These are phyloP conservation scores for Bipolaris oryzae DNA, from an alignment of 2,329 filamentous ascomycete species.

Conservation along the genomic window DNA sequence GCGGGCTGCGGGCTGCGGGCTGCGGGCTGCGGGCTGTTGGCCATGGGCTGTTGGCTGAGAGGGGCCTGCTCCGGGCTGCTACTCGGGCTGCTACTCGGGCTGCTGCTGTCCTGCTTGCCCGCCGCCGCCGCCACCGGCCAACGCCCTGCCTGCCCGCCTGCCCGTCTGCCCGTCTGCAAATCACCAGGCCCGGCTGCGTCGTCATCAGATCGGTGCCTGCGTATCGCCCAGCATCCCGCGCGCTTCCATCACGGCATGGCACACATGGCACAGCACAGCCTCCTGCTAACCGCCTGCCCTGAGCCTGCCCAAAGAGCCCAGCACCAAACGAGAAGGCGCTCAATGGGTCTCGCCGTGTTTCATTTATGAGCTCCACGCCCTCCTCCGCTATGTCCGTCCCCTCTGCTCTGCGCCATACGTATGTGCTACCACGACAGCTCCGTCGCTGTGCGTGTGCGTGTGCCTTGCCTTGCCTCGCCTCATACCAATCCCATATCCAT, in stretches of 20 bases:
- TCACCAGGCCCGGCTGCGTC: neutral
- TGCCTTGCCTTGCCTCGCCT: too few relatives aligned
- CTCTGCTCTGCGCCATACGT: neutral
- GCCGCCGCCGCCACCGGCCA: neutral
- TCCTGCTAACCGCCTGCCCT: conserved; percentile 34
- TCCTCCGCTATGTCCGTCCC: neutral
- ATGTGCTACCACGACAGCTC: too few relatives aligned
- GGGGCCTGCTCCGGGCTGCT: neutral
- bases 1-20: too few relatives aligned
- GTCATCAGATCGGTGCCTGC: conserved; percentile 18
- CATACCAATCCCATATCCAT: neutral
- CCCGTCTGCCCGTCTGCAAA: neutral
- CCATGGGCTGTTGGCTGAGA: too few relatives aligned
- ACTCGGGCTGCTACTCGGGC: too few relatives aligned
- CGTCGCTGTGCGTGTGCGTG: neutral
- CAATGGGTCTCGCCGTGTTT: conserved; percentile 29
- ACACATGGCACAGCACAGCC: conserved; percentile 27
- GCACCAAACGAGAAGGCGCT: conserved; percentile 33
- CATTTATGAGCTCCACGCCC: conserved; percentile 29
- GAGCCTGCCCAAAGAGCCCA: conserved; percentile 20
- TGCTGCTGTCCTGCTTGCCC: too few relatives aligned
- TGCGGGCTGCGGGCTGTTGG: too few relatives aligned
- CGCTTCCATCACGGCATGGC: conserved; percentile 21
- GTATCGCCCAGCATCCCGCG: conserved; percentile 36
- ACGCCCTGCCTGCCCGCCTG: neutral